Conservation (phyloP, 108 stramenopile species). For the Parietichytrium sp. region DNA sequence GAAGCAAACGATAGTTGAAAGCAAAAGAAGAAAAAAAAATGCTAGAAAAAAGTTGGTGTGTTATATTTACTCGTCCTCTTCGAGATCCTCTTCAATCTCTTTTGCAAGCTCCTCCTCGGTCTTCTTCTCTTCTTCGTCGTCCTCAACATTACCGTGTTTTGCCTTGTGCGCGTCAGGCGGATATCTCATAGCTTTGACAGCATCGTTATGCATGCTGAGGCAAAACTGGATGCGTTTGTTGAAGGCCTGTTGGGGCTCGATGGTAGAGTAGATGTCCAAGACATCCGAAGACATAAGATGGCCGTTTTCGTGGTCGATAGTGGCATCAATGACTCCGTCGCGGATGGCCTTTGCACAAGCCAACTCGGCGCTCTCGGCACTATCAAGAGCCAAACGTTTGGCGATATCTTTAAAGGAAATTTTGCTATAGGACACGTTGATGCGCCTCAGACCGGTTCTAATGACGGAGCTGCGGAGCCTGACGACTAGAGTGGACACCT, state of each 20-base stretch:
- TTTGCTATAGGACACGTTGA: slow-evolving; percentile 80
- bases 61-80: slow-evolving; percentile 40
- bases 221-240: slow-evolving; percentile 95
- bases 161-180: slow-evolving; percentile 77
- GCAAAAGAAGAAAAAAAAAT: not conserved
- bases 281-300: slow-evolving; percentile 85
- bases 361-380: slow-evolving; percentile 83
- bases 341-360: slow-evolving; percentile 94
- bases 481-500: slow-evolving; percentile 84
- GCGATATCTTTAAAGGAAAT: slow-evolving; percentile 90
- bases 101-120: slow-evolving; percentile 32
- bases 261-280: slow-evolving; percentile 91
- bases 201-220: slow-evolving; percentile 96
- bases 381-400: slow-evolving; percentile 75
- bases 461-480: slow-evolving; percentile 93
- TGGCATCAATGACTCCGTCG: slow-evolving; percentile 98
- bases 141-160: not conserved
- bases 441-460: slow-evolving; percentile 91
- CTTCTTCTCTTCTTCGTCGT: not conserved
- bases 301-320: slow-evolving; percentile 87
- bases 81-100: slow-evolving; percentile 49
- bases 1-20: too few species aligned
- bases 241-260: slow-evolving; percentile 94
- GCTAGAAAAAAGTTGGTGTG: not conserved
- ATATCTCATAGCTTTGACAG: slow-evolving; percentile 92